Evolutionary conservation across 371 early-diverging fungal genomes (phyloP), one percentile per base, ranked within the genome.

Genomic region (Mucor irregularis): DNA sequence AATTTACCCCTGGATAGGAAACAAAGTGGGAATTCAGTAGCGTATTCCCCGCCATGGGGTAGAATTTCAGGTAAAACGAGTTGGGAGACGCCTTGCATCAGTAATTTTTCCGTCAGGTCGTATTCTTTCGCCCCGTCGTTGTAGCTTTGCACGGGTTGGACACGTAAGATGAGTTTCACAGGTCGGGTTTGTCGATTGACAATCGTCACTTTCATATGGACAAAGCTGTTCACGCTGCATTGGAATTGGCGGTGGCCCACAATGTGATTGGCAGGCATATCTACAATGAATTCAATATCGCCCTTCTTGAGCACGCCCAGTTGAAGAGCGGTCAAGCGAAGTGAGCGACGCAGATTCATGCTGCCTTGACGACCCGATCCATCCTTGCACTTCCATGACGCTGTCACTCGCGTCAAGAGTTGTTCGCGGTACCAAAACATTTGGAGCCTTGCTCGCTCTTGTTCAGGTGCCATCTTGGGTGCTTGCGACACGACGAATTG

Each of bases 371-470:
- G 80, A 0, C 74, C 76, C 3, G 82, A 78, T n/a, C 73, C 54
- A n/a, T n/a, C n/a, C 38, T 58, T 40, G 30, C 61, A 74, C 47
- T 55, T 61, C 88, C 88, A 88, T 0, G 66, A 62, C 13, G 85
- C 83, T 9, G 73, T 80, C 6, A 88, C 64, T 14, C 80, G 71
- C 39, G 82, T 65, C 40, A 90, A 55, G 5, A 91, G 46, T 9
- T 78, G 73, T 56, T 93, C 90, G 48, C 87, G 62, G 57, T 88
- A 89, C 93, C 93, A 93, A 64, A 91, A 93, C 67, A 89, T 71
- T 11, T 84, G 74, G n/a, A 88, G 60, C 19, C 82, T 81, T n/a
- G 76, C 66, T 5, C 70, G 68, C 37, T 86, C 89, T 57, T 90
- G 88, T 46, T 83, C 83, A 9, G 69, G 64, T 7, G 73, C 49